Evolutionary conservation across 768 basidiomycete species (phyloP).

Genomic region (Russula virescens): DNA sequence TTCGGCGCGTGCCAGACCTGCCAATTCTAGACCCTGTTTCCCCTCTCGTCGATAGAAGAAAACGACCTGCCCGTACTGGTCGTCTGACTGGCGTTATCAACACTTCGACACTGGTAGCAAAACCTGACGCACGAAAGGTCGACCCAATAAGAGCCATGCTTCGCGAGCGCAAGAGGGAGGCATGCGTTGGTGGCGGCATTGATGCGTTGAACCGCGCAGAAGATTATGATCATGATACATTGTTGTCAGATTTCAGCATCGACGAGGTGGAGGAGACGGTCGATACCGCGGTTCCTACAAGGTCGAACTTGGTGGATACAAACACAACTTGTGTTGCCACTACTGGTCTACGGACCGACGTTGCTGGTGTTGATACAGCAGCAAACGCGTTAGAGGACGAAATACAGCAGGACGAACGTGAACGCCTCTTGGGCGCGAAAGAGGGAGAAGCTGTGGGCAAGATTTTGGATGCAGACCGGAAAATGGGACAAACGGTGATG

Average conservation of each 20-base stretch:
- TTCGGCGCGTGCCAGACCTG: neutral
- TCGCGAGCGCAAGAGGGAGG: conserved; percentile 19
- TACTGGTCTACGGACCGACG: conserved; percentile 1
- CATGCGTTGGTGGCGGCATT: conserved; percentile 16
- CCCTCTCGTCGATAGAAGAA: neutral
- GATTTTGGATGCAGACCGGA: conserved; percentile 27
- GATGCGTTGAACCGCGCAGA: conserved; percentile 20
- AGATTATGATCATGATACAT: conserved; percentile 11
- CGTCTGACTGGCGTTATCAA: neutral
- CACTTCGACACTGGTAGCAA: neutral
- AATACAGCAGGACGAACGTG: conserved; percentile 25
- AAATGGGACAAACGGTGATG: conserved; percentile 3
- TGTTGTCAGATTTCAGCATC: conserved; percentile 13
- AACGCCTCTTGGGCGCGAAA: conserved; percentile 30
- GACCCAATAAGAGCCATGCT: conserved; percentile 22
- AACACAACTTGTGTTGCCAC: conserved; percentile 5
- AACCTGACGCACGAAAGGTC: neutral
- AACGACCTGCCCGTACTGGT: neutral
- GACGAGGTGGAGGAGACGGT: conserved; percentile 15
- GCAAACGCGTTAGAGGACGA: conserved; percentile 23
- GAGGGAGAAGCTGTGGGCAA: conserved; percentile 31
- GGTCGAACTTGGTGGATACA: conserved; percentile 16
- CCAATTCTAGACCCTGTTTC: neutral
- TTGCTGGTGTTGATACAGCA: conserved; percentile 4
- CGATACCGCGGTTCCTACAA: neutral